These are phyloP conservation scores for Skeletonema costatum DNA, from an alignment of 108 stramenopile species.

Conservation along the genomic window DNA sequence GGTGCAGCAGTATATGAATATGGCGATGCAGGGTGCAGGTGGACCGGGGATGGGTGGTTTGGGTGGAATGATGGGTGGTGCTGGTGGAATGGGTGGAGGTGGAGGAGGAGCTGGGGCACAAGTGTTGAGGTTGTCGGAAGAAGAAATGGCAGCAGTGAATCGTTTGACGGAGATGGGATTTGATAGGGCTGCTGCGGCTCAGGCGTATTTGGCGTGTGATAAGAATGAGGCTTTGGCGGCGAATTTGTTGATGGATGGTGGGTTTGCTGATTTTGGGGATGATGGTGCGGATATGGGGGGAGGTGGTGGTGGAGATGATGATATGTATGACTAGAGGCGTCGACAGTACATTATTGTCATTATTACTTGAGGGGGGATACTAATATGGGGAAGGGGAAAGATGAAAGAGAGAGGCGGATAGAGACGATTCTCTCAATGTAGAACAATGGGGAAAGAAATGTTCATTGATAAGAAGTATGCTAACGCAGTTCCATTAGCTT, in stretches of 20 bases:
- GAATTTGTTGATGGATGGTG: constrained; percentile 93
- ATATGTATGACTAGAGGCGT: constrained; percentile 80
- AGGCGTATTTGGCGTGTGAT: constrained; percentile 99
- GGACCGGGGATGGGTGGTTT: constrained; percentile 46
- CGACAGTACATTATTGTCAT: too few relatives aligned
- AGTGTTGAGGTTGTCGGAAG: constrained; percentile 87
- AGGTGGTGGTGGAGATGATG: constrained; percentile 59
- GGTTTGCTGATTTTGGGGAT: constrained; percentile 56
- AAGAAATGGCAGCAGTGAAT: constrained; percentile 96
- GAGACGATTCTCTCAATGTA: too few relatives aligned
- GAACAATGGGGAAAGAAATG: too few relatives aligned
- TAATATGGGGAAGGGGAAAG: too few relatives aligned
- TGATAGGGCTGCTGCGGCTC: constrained; percentile 89
- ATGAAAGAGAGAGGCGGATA: too few relatives aligned
- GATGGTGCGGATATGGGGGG: constrained; percentile 41
- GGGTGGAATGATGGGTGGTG: constrained; percentile 47
- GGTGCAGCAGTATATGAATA: constrained; percentile 87
- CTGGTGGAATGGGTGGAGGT: constrained; percentile 43
- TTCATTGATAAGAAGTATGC: too few relatives aligned
- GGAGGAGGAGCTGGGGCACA: constrained; percentile 63
- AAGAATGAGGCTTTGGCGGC: constrained; percentile 99
- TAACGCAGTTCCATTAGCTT: too few relatives aligned
- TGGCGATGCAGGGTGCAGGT: constrained; percentile 75
- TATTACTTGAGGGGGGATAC: too few relatives aligned
- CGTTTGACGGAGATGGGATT: constrained; percentile 97